Percentiles rank a stretch among this genome's conserved stretches.
Conservation (phyloP, 1,284 basidiomycete genomes). For the Meripilus lineatus region DNA sequence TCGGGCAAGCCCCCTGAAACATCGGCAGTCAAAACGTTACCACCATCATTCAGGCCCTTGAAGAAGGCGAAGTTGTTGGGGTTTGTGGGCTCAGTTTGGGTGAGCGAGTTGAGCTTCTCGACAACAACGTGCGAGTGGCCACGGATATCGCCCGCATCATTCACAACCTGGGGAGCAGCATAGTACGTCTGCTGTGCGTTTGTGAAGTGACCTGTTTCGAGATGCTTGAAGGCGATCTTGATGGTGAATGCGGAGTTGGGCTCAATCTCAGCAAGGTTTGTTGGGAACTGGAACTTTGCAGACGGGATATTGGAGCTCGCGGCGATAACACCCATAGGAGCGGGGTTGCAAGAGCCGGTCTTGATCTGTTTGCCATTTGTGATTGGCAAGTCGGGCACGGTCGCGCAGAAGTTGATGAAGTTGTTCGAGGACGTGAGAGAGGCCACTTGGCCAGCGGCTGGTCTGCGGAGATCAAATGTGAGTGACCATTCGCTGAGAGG, state of each 20-base stretch:
- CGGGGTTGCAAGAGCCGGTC: constrained; percentile 60
- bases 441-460: constrained; percentile 36
- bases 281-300: constrained; percentile 51
- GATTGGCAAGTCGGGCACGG: constrained; percentile 28
- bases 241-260: constrained; percentile 56
- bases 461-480: constrained; percentile 13
- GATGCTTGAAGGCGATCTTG: constrained; percentile 47
- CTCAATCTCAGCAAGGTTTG: constrained; percentile 47
- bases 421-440: constrained; percentile 49
- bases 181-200: constrained; percentile 61
- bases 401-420: constrained; percentile 48
- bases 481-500: too few relatives aligned
- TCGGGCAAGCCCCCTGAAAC: constrained; percentile 54
- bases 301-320: constrained; percentile 53
- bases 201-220: constrained; percentile 59
- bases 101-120: constrained; percentile 43
- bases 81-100: constrained; percentile 48
- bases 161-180: constrained; percentile 60
- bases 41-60: constrained; percentile 55
- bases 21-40: constrained; percentile 42
- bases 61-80: constrained; percentile 62
- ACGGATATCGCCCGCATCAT: constrained; percentile 44
- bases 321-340: constrained; percentile 58
- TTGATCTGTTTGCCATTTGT: constrained; percentile 41
- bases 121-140: constrained; percentile 67